phyloP scores from a whole-genome alignment of 352 stramenopile genomes.

The Blastocystis sp. region DNA sequence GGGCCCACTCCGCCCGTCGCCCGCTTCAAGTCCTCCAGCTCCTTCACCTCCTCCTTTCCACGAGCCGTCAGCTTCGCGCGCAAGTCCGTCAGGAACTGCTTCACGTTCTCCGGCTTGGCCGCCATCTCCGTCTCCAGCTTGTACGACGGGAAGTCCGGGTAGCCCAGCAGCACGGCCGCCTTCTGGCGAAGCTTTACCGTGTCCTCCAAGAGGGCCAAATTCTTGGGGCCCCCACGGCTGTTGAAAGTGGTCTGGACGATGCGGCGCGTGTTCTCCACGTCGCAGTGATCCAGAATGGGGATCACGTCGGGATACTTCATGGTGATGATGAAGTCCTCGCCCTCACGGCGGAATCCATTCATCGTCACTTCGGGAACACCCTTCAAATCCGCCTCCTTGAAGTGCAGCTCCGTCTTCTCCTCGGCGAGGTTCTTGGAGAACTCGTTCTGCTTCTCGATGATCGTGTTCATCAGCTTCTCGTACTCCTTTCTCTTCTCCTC shows the following conservation, averaged over 20 bases:
- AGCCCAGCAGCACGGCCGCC: constrained; percentile 29
- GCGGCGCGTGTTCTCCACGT: constrained; percentile 80
- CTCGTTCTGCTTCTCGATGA: constrained; percentile 80
- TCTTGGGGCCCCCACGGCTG: constrained; percentile 72
- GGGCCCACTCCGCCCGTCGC: constrained; percentile 79
- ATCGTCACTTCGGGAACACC: constrained; percentile 81
- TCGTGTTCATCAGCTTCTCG: constrained; percentile 80
- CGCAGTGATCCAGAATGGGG: constrained; percentile 82
- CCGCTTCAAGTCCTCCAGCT: constrained; percentile 72
- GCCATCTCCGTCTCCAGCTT: constrained; percentile 75
- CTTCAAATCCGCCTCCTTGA: constrained; percentile 78
- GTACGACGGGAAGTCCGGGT: constrained; percentile 47
- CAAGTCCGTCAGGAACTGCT: constrained; percentile 78
- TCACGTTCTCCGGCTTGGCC: constrained; percentile 75
- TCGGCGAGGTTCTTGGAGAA: constrained; percentile 82
- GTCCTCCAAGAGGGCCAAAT: constrained; percentile 71
- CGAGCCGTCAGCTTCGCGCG: constrained; percentile 79
- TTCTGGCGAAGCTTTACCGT: constrained; percentile 72
- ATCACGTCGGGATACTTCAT: constrained; percentile 85
- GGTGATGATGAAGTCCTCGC: constrained; percentile 80
- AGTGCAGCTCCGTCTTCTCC: constrained; percentile 81
- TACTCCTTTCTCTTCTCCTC: constrained; percentile 33
- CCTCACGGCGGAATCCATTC: constrained; percentile 75
- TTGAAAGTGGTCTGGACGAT: constrained; percentile 80
- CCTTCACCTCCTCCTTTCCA: constrained; percentile 78